These are phyloP conservation scores for Picea abies DNA, from an alignment of 83 land plant species.

Conservation along the genomic window DNA sequence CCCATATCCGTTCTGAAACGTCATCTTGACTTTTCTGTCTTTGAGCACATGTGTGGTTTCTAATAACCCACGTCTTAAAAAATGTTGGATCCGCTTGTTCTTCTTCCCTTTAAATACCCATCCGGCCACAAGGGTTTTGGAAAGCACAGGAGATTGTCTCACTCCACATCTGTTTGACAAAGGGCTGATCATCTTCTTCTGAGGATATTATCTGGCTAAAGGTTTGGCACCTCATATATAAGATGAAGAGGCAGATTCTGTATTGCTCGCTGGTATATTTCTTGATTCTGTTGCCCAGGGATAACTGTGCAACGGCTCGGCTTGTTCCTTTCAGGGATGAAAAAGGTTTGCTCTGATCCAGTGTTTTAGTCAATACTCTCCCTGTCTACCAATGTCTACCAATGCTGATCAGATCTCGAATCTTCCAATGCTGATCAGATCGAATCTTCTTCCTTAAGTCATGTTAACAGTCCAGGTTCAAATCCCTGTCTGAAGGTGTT, in stretches of 20 bases:
- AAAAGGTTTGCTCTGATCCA: slow-evolving; percentile 5
- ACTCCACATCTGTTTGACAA: not conserved
- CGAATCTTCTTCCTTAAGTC: too few relatives aligned
- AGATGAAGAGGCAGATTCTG: slow-evolving; percentile 4
- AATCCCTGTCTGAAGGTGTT: too few relatives aligned
- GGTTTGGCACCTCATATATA: not conserved
- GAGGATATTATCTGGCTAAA: not conserved
- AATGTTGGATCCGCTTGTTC: not conserved
- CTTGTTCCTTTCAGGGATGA: not conserved
- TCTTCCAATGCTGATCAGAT: too few relatives aligned
- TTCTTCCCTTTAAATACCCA: not conserved
- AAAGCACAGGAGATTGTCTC: not conserved
- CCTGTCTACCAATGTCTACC: too few relatives aligned
- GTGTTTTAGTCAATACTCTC: not conserved
- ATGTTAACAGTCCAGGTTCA: too few relatives aligned
- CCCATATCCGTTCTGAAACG: not conserved
- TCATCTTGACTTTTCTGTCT: not conserved
- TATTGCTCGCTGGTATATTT: not conserved
- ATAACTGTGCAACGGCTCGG: slow-evolving; percentile 1
- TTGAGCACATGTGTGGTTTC: not conserved
- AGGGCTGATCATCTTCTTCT: not conserved
- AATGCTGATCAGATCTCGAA: too few relatives aligned
- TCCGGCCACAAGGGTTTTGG: not conserved
- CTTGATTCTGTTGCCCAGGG: not conserved
- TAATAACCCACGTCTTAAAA: not conserved